phyloP scores from a whole-genome alignment of 352 stramenopile genomes.

The Globisporangium abappressorium region DNA sequence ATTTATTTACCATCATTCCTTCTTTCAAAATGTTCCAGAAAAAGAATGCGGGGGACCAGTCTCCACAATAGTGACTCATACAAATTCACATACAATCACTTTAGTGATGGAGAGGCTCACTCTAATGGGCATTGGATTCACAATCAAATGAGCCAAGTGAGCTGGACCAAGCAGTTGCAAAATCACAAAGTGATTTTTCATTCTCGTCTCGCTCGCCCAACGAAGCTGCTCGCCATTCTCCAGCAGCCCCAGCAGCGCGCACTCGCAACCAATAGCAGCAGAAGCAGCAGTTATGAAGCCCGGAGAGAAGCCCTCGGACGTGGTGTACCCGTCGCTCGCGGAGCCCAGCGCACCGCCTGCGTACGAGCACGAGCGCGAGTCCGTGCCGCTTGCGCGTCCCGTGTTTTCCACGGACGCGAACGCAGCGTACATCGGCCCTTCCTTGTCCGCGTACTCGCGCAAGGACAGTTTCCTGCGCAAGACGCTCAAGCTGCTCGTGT shows the following conservation, averaged over 20 bases:
- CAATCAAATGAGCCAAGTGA: neutral
- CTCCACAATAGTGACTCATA: neutral
- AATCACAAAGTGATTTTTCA: neutral
- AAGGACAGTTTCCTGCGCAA: conserved; percentile 28
- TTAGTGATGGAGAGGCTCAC: neutral
- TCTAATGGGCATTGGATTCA: too few relatives aligned
- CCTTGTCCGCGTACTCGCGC: conserved; percentile 6
- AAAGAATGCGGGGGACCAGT: neutral
- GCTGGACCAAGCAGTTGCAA: neutral
- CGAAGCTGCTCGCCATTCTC: neutral
- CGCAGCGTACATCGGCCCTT: conserved; percentile 21
- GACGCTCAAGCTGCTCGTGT: conserved; percentile 51
- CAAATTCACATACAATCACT: neutral
- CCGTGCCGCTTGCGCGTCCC: conserved; percentile 24
- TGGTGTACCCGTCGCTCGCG: conserved; percentile 28
- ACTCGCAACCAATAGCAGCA: neutral
- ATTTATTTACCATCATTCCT: neutral
- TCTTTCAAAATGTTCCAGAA: neutral
- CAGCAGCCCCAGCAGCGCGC: neutral
- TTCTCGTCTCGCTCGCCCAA: neutral
- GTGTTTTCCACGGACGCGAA: conserved; percentile 9
- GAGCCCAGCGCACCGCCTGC: conserved; percentile 27
- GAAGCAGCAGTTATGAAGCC: conserved; percentile 10
- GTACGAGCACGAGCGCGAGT: conserved; percentile 12
- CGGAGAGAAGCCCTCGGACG: conserved; percentile 18